Base-by-base conservation (phyloP, 495 filamentous ascomycete genomes). In the Trichoderma orchidacearum region DNA sequence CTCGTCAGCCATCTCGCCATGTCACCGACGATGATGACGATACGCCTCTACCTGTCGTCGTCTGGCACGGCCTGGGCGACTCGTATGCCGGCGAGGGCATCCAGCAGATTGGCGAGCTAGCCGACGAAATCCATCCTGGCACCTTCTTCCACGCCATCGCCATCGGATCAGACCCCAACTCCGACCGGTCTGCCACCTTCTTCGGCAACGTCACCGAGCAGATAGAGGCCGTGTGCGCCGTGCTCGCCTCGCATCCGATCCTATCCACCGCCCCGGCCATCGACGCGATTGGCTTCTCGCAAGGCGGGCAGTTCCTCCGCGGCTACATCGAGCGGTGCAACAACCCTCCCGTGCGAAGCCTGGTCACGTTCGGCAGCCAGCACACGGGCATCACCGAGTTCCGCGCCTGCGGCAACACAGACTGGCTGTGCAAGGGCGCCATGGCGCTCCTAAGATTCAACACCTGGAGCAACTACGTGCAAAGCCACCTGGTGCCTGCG, bases 231-330 rank as follows among this genome's bases (percentile, higher is more conserved):
- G 91, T 92, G 54, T 98, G 93, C 81, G 76, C 70, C 4, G 87
- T 91, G 65, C 80, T 98, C 48, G 77, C 85, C 59, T 54, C 75
- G 2, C 80, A 96, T 63, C 86, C 86, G 1, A 86, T 90, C 69
- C 81, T 96, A 17, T 84, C 84, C 41, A 84, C 83, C 13, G 87
- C 88, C 5, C 82, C 85, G 0, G 87, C 85, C 58, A 78, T 96
- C 69, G 92, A 97, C 69, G 94, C 89, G 2, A 68, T 98, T 18
- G 93, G 93, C 5, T 96, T 97, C 75, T 91, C 86, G 27, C 93
- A 98, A 68, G 93, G 93, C 60, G 94, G 93, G 30, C 90, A 95
- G 64, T 96, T 98, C 73, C 80, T 98, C 12, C 86, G 93, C 58
- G 93, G 77, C n/a, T 92, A 91, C 70, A 77, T 95, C 63, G 85